Evolutionary conservation across 2,329 filamentous ascomycete genomes (phyloP), one percentile per base, ranked within the genome.

Genomic region (Cytospora piceicola): DNA sequence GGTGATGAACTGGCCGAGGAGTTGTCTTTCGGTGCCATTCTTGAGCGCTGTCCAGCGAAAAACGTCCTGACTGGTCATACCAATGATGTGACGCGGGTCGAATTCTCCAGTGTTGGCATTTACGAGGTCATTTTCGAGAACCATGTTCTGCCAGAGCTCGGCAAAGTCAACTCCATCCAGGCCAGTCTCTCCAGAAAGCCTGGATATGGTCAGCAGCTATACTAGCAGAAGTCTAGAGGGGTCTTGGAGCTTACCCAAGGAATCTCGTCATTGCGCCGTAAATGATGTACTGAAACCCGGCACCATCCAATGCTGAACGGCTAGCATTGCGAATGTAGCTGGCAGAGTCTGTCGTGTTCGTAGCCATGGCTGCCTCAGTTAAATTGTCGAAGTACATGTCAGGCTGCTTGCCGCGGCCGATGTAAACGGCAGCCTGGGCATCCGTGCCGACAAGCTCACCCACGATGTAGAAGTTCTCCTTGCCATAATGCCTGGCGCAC

Each of bases 361-460:
- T 83, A 64, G 83, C 71, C 1, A 74, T 76, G 53, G 86, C 78
- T 0, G 85, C 84, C 51, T 79, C 74, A 9, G 80, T 79, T 7
- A 80, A 67, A 53, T 82, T 83, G 6, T 76, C 71, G 1, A 81
- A 80, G 22, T 78, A 76, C 78, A 83, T 82, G 65, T 82, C 74
- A 3, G 85, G 83, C 63, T 88, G 81, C 70, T 85, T 82, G 32
- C 88, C 88, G 63, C 88, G 82, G 3, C 87, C 87, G 20, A 89
- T 74, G 69, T 88, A 88, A 46, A 90, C 77, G 0, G 85, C 81
- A 0, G 84, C 86, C 56, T 88, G 82, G 3, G 80, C 83, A 68
- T 89, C 87, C 36, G 86, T 86, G 69, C 83, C 83, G 24, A 86
- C 87, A 58, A 90, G 85, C 75, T 90, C 88, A 53, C 88, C 88